Base-by-base conservation (phyloP, 306 rosid genomes). In the Adenanthera pavonina region DNA sequence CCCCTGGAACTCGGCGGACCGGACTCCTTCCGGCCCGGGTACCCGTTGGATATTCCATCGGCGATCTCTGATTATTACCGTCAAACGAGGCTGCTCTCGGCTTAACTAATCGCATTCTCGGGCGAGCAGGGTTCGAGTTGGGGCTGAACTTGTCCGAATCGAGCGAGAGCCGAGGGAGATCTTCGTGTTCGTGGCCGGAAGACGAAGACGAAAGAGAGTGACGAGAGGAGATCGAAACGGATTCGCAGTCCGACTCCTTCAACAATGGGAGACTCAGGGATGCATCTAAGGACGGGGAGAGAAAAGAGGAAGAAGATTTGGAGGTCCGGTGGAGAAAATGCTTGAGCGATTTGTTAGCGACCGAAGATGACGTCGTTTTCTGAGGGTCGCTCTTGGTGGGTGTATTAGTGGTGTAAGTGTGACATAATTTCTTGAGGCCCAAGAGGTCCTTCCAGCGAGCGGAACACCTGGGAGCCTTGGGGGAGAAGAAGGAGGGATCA, bases 381-480 rank as follows among this genome's bases (percentile, higher is more conserved):
- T 81, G 78, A 3, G 57, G 2, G 59, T 89, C 92, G 40, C 54
- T 65, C 82, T 87, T 91, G 15, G 84, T 6, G 9, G 84, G 38
- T 10, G 68, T 3, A 81, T 48, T 82, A 12, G 86, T 14, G 78
- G 64, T 87, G 75, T 78, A 91, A 82, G 59, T 86, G 76, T 78
- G 92, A 83, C 87, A 88, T 36, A 91, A 87, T 82, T 89, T 93
- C 65, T 90, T 93, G 10, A 93, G 41, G 51, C 97, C 94, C 34
- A 95, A 53, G 0, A 95, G 85, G 80, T 92, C 97, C 54, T 88
- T 95, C 99, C 98, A 93, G 57, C 96, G 89, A 84, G 94, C 90
- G 1, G 99, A 92, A 57, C 98, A 95, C 35, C 97, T 87, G 25
- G 98, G 99, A 0, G 96, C 99, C 82, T 95, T 95, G 0, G 99